Base-by-base conservation (phyloP, 305 asterid genomes). In the Fraxinus platypoda region DNA sequence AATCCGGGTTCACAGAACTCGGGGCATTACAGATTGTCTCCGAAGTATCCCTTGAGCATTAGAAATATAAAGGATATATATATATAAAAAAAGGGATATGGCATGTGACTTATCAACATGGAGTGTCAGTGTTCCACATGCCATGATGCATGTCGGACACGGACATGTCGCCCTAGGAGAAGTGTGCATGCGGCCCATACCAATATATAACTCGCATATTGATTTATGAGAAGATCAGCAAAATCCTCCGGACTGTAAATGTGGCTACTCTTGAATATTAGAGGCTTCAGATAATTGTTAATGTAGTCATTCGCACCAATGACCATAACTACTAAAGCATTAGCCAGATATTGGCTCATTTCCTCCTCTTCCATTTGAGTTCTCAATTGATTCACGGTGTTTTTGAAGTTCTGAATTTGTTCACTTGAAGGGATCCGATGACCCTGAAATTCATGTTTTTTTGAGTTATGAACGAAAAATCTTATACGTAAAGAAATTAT, bases 281-380 rank as follows among this genome's bases (percentile, higher is more conserved):
- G 4, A 49, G 83, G 78, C 0, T 0, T 1, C 72, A 81, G 0
- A 73, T 84, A 78, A 75, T 81, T 85, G 68, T 78, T 78, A 12
- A 66, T 43, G 78, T 81, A 85, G 62, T 81, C 83, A 15, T 85
- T 81, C 6, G 81, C 31, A 8, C 83, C 87, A 6, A 85, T 78
- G 1, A 19, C 72, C n/a, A 85, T 7, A 6, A 78, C 0, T 3
- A 30, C 79, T 1, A 85, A 0, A 6, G 85, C 83, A 46, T 73
- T 78, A 8, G 73, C 85, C 81, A 85, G 30, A 78, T 85, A 81
- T 2, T 30, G 19, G 76, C 46, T 81, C 21, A 78, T 6, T 31
- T 81, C 81, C 25, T 85, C 75, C 31, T 5, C 35, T 7, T 77
- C 74, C 84, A 84, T 78, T 74, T 43, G 70, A 8, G 19, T 1